Base-by-base conservation (phyloP, 1,284 basidiomycete species). In the Pseudozyma sp. region DNA sequence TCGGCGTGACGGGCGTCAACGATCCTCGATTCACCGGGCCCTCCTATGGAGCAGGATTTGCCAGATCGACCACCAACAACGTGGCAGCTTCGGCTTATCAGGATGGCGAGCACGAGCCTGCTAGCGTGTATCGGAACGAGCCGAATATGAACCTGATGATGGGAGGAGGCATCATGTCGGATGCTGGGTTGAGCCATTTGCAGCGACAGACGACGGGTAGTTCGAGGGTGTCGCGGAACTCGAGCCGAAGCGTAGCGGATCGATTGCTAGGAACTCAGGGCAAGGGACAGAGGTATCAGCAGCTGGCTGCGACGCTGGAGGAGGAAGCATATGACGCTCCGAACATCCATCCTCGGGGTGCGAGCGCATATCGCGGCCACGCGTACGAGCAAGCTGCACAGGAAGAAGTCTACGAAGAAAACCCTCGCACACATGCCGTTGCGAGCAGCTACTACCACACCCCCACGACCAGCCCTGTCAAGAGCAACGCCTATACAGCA, bases 81-180 rank as follows among this genome's bases (percentile, higher is more conserved):
- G 16, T 54, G 29, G n/a, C 40, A 29, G 42, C 47, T 0, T 35
- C 57, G 9, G 33, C 53, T 0, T 55, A 55, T 14, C 64, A 55
- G 24, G 55, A 68, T 17, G 11, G 37, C 11, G 66, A 68, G 31
- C 16, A 47, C 47, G 66, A 68, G 37, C 34, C 59, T 17, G 16
- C 42, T n/a, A 54, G 35, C n/a, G 35, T 58, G n/a, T 68, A 62
- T 24, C 66, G 59, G 35, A 68, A 54, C 35, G 66, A 68, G 35
- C 66, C 66, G 42, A 68, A 68, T 47, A 68, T 68, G 66, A 68
- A 68, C 43, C 35, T 68, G 46, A 68, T 68, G 59, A 51, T 58
- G 51, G 66, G 66, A 6, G 66, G 66, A 0, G 66, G 66, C 4
- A 58, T 68, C 59, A 68, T 68, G 66, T 62, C 66, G 54, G 66